Base-by-base conservation (phyloP, 2,329 filamentous ascomycete genomes). In the Falciphora oryzae region DNA sequence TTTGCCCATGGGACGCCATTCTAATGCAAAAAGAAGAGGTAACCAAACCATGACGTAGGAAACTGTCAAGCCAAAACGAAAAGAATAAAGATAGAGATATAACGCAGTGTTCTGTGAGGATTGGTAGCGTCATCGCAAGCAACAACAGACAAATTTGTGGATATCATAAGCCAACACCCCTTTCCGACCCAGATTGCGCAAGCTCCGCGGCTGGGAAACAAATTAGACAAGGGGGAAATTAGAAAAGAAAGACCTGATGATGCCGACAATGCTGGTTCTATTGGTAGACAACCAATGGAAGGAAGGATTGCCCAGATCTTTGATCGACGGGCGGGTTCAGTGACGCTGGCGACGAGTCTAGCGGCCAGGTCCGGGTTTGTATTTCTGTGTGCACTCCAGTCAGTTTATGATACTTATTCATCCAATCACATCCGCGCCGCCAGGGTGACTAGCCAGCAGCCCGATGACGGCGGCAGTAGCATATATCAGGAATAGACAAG, bases 311-410 rank as follows among this genome's bases (percentile, higher is more conserved):
- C 57, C 57, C 25, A 25, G 25, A 2, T 58, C 57, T 29, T 58
- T 16, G 6, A 50, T 50, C 3, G 3, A 7, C 7, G 44, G 22
- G 44, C 44, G 6, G 22, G 18, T n/a, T n/a, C 14, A n/a, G 44
- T 10, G 44, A 25, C 44, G 22, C 18, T 25, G 44, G 10, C 44
- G 44, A 10, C 44, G 44, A 25, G 25, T 8, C 56, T 58, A 58
- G 57, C 68, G 66, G n/a, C 68, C 66, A 28, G 68, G 68, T 0
- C 69, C 69, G 11, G 69, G 68, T 65, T 70, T 70, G 66, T 70
- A 70, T 70, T 70, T 70, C 69, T 70, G 53, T 4, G 18, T 22
- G 32, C 29, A 44, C n/a, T 38, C 18, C 22, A 25, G 44, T 53
- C 22, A 53, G 44, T 25, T 50, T 5, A 50, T 5, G 22, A 10